Base-by-base conservation (phyloP, 352 stramenopile species). In the Nothophytophthora sp. region DNA sequence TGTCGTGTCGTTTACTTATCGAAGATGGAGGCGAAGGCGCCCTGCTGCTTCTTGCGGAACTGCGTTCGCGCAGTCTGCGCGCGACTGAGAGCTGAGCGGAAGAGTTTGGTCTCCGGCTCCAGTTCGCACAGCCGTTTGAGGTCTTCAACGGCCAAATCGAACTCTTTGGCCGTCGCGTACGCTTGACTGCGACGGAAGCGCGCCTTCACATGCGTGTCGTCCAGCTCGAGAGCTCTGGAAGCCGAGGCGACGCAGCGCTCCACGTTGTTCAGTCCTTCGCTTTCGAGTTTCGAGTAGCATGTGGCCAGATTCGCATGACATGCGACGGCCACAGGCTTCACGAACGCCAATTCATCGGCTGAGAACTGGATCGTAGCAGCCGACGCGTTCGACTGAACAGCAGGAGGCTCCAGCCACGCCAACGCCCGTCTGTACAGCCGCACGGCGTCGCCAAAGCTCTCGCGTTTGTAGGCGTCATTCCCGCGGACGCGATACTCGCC, bases 151-250 rank as follows among this genome's bases (percentile, higher is more conserved):
- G 78, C 81, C 7, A 76, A 36, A 6, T 81, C 63, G 32, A 86
- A 90, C 38, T 79, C 70, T 41, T 88, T 90, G 20, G 57, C 60
- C 11, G 60, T 49, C 5, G 74, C 34, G 34, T 76, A 80, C 28
- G 76, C 83, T 42, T 92, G 80, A 35, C 80, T 86, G 34, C 81
- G 73, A 23, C 74, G 66, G 58, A 74, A 92, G 10, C 78, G 66
- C 43, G 81, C 80, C 50, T 93, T 93, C 9, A 70, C 51, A 49
- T 88, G 77, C 20, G 36, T 35, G 1, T 70, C 34, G 25, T 87
- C 74, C 13, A 73, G 23, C 22, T 62, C 39, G 19, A 93, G 50
- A 3, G 80, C 81, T 23, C 37, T 55, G 0, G 72, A 75, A 36
- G 72, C 74, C 25, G 88, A 68, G n/a, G 49, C 27, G 24, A 90